Base-by-base conservation (phyloP, 345 rosid species). In the Abelmoschus esculentus region DNA sequence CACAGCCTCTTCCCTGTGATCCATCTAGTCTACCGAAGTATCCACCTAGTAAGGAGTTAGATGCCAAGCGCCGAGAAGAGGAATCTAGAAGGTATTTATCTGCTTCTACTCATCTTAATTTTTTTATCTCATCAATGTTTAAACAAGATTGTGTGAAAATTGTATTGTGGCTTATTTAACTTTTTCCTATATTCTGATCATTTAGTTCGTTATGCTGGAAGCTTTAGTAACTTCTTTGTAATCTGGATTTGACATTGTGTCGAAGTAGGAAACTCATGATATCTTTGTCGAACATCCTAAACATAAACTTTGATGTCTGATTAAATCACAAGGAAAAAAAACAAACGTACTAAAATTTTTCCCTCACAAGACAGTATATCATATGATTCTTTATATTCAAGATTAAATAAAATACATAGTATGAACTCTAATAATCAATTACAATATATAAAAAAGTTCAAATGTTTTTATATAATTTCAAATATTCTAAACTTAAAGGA, bases 1-100 rank as follows among this genome's bases (percentile, higher is more conserved):
- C 82, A 62, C 61, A 63, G 14, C 90, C 92, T 77, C 84, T 85
- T 66, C 87, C 90, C 9, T 78, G 92, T 19, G 86, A 77, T 5
- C 92, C 90, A 59, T 80, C 90, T 70, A 82, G 76, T 75, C 81
- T 86, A 79, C 92, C 92, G 6, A 86, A 79, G 77, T 81, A 87
- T 72, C 88, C 77, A 75, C 86, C 88, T 22, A 85, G 86, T 72
- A 86, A 87, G 74, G 92, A 87, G 71, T 72, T 81, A 50, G 90
- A 82, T 81, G 82, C 67, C 59, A 87, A 83, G 71, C 70, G 74
- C 64, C 79, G 78, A 61, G 77, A 81, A 7, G 86, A 81, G 50
- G 86, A 87, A 76, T 73, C 81, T 52, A 81, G 78, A 84, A 75
- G 88, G 92, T 87, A 70, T 15, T 47, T 26, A 46, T 66, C 40